Evolutionary conservation across 345 rosid species (phyloP), one percentile per base, ranked within the genome.

Genomic region (Fremontodendron californicum): DNA sequence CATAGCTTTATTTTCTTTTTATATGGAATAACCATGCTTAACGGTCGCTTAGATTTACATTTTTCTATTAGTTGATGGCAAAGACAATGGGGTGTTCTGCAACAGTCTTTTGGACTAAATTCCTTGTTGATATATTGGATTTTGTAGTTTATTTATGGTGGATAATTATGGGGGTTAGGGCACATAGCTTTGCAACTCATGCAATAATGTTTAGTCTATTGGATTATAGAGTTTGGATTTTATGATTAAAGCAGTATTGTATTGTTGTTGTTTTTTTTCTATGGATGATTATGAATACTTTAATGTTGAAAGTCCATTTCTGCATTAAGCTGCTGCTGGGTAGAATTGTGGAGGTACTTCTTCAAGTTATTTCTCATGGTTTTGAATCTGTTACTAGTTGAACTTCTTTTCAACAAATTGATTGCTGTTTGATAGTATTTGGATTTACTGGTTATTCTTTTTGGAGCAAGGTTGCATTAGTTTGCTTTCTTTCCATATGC

Each of bases 261-360:
- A 19, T 39, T 1, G 25, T 9, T 37, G 35, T 61, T 61, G 70
- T 97, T 94, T n/a, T 6, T n/a, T 90, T 81, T 96, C 93, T 1
- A 91, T 96, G 83, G 85, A 96, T 80, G 98, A 97, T 13, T 90
- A 87, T n/a, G 91, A 94, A 64, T 3, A 64, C 15, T 64, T 35
- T 9, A 64, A 64, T 3, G 10, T 9, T 37, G 46, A 37, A 35
- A 64, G 12, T 37, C 46, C 69, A 64, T n/a, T n/a, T n/a, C n/a
- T n/a, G 69, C 45, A 9, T 12, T 64, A 19, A 39, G 42, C 25
- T 64, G 69, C 69, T n/a, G n/a, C n/a, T n/a, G n/a, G n/a, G n/a
- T n/a, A n/a, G n/a, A n/a, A n/a, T n/a, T n/a, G n/a, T n/a, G n/a
- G n/a, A n/a, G n/a, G n/a, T n/a, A n/a, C n/a, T n/a, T n/a, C 66